Conservation (phyloP, 352 stramenopile genomes). For the Pythium brassicae region DNA sequence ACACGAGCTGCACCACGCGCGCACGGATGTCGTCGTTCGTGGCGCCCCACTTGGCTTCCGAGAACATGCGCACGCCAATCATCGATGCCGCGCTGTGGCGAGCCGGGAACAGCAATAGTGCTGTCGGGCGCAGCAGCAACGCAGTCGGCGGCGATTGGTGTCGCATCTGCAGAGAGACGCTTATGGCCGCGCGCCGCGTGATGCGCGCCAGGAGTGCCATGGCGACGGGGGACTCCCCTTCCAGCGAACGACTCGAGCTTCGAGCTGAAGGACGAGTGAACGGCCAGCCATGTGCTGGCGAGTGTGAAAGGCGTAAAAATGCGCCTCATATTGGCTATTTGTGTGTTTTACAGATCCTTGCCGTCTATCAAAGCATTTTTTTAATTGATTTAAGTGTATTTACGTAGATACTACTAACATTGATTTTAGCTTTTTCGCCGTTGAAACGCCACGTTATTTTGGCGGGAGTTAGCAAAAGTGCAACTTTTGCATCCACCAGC, state of each 20-base stretch:
- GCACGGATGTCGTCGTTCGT: slow-evolving; percentile 65
- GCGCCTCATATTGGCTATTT: too few relatives aligned
- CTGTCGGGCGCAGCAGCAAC: neutral
- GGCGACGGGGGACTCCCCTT: neutral
- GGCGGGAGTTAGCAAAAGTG: too few relatives aligned
- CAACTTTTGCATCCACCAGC: neutral
- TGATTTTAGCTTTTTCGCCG: too few relatives aligned
- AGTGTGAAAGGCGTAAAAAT: too few relatives aligned
- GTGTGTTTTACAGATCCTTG: too few relatives aligned
- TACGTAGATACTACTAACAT: too few relatives aligned
- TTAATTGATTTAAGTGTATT: too few relatives aligned
- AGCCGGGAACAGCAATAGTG: neutral
- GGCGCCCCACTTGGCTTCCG: slow-evolving; percentile 36
- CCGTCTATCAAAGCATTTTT: too few relatives aligned
- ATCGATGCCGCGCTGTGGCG: neutral
- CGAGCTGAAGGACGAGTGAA: slow-evolving; percentile 2
- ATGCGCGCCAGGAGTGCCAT: slow-evolving; percentile 3
- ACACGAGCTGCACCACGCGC: slow-evolving; percentile 46
- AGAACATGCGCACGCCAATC: neutral
- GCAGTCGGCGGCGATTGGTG: too few relatives aligned
- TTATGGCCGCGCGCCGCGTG: neutral
- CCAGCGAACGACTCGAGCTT: neutral
- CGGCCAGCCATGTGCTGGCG: too few relatives aligned
- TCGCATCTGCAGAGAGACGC: neutral
- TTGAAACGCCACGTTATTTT: too few relatives aligned